Conservation (phyloP, 805 yeast species). For the Cyberlindnera misumaiensis region DNA sequence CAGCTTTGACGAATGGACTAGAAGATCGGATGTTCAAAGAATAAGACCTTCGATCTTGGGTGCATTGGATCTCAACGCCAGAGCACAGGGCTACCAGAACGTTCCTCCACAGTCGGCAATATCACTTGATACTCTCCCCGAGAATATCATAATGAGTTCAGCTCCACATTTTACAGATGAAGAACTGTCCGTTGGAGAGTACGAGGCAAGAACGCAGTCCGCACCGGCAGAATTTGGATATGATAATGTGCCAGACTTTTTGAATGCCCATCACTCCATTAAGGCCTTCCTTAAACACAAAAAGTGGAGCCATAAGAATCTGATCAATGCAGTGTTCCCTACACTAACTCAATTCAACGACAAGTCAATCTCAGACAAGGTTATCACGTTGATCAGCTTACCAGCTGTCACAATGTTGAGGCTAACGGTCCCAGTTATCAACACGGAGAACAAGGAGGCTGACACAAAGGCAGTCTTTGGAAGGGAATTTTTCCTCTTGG, state of each 20-base stretch:
- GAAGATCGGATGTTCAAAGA: conserved; percentile 6
- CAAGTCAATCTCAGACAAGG: conserved; percentile 22
- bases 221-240: conserved; percentile 9
- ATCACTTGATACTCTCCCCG: conserved; percentile 10
- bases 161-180: conserved; percentile 13
- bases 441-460: conserved; percentile 12
- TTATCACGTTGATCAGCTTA: conserved; percentile 25
- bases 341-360: conserved; percentile 24
- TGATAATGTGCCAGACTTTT: conserved; percentile 5
- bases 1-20: conserved; percentile 17
- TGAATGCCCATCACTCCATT: conserved; percentile 10
- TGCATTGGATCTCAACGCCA: conserved; percentile 20
- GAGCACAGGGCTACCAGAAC: conserved; percentile 6
- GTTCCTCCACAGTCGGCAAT: conserved; percentile 5
- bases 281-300: conserved; percentile 3
- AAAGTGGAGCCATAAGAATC: not conserved
- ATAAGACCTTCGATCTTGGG: conserved; percentile 20
- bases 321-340: conserved; percentile 19
- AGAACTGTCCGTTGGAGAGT: conserved; percentile 5
- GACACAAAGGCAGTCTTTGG: conserved; percentile 14
- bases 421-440: conserved; percentile 31
- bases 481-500: conserved; percentile 18
- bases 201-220: conserved; percentile 14
- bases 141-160: conserved; percentile 13
- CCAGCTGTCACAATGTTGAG: conserved; percentile 30